Conservation (phyloP, 2,329 filamentous ascomycete species). For the Calonectria ilicicola region DNA sequence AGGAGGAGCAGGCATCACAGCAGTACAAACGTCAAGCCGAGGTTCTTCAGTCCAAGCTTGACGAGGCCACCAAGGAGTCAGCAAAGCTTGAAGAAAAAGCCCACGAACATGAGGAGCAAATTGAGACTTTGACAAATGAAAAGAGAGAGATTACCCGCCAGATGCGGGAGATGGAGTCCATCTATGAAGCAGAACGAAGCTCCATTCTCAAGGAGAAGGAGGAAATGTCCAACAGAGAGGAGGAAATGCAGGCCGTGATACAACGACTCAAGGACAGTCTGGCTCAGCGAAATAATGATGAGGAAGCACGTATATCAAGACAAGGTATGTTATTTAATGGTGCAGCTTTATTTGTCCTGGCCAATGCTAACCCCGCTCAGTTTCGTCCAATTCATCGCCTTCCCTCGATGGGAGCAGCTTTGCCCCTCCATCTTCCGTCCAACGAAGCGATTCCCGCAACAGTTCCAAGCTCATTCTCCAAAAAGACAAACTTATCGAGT, state of each 20-base stretch:
- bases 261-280: conserved; percentile 92
- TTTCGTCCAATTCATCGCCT: conserved; percentile 69
- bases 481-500: conserved; percentile 97
- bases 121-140: conserved; percentile 84
- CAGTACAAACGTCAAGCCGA: conserved; percentile 87
- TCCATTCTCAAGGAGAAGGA: conserved; percentile 93
- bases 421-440: conserved; percentile 84
- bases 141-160: conserved; percentile 86
- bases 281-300: conserved; percentile 73
- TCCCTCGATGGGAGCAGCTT: conserved; percentile 83
- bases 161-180: conserved; percentile 90
- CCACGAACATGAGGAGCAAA: conserved; percentile 87
- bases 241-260: conserved; percentile 91
- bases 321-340: conserved; percentile 59
- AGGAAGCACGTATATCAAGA: conserved; percentile 69
- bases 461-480: conserved; percentile 92
- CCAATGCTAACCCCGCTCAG: conserved; percentile 33
- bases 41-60: conserved; percentile 85
- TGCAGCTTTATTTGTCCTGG: neutral
- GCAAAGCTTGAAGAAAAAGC: conserved; percentile 86
- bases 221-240: conserved; percentile 83
- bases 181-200: conserved; percentile 91
- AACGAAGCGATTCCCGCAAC: conserved; percentile 89
- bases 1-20: conserved; percentile 82
- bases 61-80: conserved; percentile 87